Base-by-base conservation (phyloP, 1,284 basidiomycete species). In the Phenoliferia sp. region DNA sequence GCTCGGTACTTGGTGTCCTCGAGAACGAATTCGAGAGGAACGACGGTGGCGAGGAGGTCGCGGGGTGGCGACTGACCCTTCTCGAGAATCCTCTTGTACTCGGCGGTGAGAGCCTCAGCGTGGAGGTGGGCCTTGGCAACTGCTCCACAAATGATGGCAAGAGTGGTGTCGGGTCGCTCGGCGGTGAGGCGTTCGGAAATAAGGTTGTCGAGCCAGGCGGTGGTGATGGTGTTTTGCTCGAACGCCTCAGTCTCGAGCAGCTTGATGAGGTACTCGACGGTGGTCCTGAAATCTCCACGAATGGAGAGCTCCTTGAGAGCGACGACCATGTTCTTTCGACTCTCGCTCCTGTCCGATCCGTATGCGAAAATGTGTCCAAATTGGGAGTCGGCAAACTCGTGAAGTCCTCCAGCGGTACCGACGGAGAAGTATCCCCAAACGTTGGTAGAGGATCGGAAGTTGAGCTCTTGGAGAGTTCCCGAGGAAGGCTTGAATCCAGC, bases 361-460 rank as follows among this genome's bases (percentile, higher is more conserved):
- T 98, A 99, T 34, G 96, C 95, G 77, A 99, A 99, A 78, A 99
- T 96, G 80, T 99, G 96, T 64, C 96, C 96, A 78, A 99, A 99
- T 77, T 98, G 92, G 32, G 92, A 96, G 80, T 97, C 94, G 63
- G 96, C 96, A 77, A 94, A 99, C 81, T 99, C 94, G 82, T 99
- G 96, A 66, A 99, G 86, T 80, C 94, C 96, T 80, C 96, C 96
- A 33, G 94, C 89, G 48, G 89, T 89, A 64, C 88, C 88, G 76
- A 99, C 96, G 29, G 95, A 98, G 85, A 99, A 99, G 84, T 99
- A 82, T 76, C 96, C 96, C 96, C 96, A 99, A 66, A 98, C 94
- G 74, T 97, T 97, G 52, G 94, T 97, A 81, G 90, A 96, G 44
- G 94, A 98, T 64, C 96, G 90, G 89, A 99, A 99, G 81, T 99